Evolutionary conservation across 345 rosid genomes (phyloP).

Genomic region (Brassica carinata): DNA sequence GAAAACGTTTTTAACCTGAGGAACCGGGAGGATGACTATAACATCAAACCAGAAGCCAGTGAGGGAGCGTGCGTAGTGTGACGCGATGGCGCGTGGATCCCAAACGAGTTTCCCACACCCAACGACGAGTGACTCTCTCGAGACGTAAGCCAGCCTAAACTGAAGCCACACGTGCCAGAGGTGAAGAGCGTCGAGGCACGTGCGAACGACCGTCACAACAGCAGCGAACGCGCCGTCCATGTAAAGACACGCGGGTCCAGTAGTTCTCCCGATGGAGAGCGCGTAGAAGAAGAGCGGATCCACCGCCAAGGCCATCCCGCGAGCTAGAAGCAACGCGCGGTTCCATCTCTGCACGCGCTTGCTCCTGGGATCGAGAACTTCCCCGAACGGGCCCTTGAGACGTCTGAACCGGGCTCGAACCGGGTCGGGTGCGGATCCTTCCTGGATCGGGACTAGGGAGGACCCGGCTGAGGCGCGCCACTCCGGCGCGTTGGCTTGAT

Average conservation of each 20-base stretch:
- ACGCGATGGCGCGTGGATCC: constrained; percentile 79
- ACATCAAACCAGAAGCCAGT: constrained; percentile 88
- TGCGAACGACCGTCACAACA: constrained; percentile 66
- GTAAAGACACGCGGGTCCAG: constrained; percentile 68
- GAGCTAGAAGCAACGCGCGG: constrained; percentile 68
- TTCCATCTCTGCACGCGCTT: constrained; percentile 74
- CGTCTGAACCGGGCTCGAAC: constrained; percentile 9
- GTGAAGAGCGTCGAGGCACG: constrained; percentile 69
- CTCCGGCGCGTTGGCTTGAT: constrained; percentile 79
- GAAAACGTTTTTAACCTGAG: constrained; percentile 61
- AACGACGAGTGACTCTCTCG: constrained; percentile 76
- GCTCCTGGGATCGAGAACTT: constrained; percentile 70
- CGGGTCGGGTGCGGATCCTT: constrained; percentile 26
- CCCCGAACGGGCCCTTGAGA: constrained; percentile 46
- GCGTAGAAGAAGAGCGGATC: constrained; percentile 90
- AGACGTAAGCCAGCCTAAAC: constrained; percentile 77
- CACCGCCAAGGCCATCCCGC: constrained; percentile 74
- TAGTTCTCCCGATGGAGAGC: constrained; percentile 52
- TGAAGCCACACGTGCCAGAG: constrained; percentile 78
- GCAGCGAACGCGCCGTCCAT: constrained; percentile 77
- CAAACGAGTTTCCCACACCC: constrained; percentile 96
- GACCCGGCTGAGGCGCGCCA: constrained; percentile 98
- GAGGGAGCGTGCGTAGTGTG: constrained; percentile 63
- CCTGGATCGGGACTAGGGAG: constrained; percentile 79
- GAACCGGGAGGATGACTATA: constrained; percentile 85